These are phyloP conservation scores for Fraxinus sp. DNA, from an alignment of 305 asterid genomes.

Conservation along the genomic window DNA sequence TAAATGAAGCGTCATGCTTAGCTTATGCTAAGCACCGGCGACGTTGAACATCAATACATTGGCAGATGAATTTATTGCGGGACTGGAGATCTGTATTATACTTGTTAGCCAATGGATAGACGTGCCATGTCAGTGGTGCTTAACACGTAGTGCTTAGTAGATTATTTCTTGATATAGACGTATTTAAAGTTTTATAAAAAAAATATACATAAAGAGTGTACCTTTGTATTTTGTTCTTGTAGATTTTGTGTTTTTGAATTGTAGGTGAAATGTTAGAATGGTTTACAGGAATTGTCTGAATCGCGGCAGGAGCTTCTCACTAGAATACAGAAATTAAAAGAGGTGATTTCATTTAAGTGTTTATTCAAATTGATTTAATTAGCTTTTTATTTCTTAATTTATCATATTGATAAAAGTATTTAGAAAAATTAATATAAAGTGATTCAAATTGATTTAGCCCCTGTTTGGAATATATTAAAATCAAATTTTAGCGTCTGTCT, in stretches of 20 bases:
- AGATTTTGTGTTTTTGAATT: background rate
- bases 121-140: background rate
- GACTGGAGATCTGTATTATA: background rate
- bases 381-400: background rate
- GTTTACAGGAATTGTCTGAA: conserved; percentile 68
- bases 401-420: background rate
- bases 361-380: background rate
- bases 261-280: background rate
- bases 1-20: background rate
- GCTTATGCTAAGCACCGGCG: background rate
- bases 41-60: background rate
- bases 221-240: background rate
- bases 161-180: background rate
- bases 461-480: too few relatives aligned
- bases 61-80: background rate
- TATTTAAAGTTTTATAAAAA: background rate
- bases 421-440: background rate
- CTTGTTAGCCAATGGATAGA: background rate
- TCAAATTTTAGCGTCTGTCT: background rate
- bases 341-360: conserved; percentile 41
- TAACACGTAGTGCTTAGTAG: background rate
- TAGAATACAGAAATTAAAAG: conserved; percentile 75
- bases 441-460: too few relatives aligned
- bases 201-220: background rate
- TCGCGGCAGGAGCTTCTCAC: conserved; percentile 77